Evolutionary conservation across 106 monocot species (phyloP).

Genomic region (Dioscorea zingiberensis): DNA sequence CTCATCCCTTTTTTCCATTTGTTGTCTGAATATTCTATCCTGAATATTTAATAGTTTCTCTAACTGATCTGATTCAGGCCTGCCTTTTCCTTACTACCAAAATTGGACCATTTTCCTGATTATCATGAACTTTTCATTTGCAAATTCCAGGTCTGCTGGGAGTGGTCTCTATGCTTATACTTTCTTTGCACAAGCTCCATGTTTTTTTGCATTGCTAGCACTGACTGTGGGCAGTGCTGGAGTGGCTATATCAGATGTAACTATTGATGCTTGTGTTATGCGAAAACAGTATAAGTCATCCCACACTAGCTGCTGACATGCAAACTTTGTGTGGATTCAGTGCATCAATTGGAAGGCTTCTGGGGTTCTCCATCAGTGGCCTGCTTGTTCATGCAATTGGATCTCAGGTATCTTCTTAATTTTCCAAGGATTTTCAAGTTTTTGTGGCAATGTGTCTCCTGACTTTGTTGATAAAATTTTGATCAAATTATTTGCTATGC

Average conservation of each 20-base stretch:
- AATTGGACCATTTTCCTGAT: not conserved
- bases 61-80: too few species aligned
- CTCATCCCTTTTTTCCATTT: too few species aligned
- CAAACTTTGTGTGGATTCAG: conserved; percentile 70
- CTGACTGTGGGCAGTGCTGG: conserved; percentile 56
- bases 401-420: conserved; percentile 42
- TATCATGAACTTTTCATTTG: not conserved
- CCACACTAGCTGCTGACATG: conserved; percentile 77
- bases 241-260: conserved; percentile 71
- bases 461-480: not conserved
- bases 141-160: conserved; percentile 57
- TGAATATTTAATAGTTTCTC: too few species aligned
- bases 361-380: conserved; percentile 70
- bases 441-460: too few species aligned
- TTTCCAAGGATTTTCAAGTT: too few species aligned
- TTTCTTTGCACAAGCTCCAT: conserved; percentile 32
- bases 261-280: conserved; percentile 74
- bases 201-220: conserved; percentile 32
- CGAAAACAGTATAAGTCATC: conserved; percentile 53
- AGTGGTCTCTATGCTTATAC: conserved; percentile 45
- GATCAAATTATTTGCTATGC: not conserved
- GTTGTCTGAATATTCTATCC: too few species aligned
- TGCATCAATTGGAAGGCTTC: conserved; percentile 63
- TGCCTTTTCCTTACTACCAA: too few species aligned
- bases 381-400: conserved; percentile 59